phyloP scores from a whole-genome alignment of 2,329 filamentous ascomycete species.

The Didymella keratinophila region DNA sequence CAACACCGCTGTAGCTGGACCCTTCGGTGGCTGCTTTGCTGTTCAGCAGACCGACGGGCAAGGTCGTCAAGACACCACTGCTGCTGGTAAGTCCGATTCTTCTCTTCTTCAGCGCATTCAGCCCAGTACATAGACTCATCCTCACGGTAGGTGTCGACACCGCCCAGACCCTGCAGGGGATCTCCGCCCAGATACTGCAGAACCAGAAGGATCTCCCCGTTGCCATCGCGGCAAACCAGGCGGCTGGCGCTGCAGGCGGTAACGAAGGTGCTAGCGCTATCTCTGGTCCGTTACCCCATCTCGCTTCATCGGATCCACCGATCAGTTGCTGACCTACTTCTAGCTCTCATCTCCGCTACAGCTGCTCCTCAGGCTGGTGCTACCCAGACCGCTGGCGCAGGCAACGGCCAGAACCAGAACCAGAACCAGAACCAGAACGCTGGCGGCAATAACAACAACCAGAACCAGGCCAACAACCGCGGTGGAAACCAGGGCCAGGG shows the following conservation, averaged over 20 bases:
- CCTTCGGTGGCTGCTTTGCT: slow-evolving; percentile 69
- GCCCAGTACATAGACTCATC: slow-evolving; percentile 34
- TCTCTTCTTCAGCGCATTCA: slow-evolving; percentile 7
- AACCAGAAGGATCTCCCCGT: slow-evolving; percentile 61
- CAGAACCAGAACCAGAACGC: too few relatives aligned
- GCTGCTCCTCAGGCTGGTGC: slow-evolving; percentile 8
- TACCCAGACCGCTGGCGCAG: slow-evolving; percentile 8
- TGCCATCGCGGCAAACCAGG: slow-evolving; percentile 57
- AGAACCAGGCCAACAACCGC: slow-evolving; percentile 2
- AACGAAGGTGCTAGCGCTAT: slow-evolving; percentile 51
- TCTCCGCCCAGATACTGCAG: slow-evolving; percentile 59
- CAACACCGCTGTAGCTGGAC: slow-evolving; percentile 66
- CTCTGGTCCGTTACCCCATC: slow-evolving; percentile 45
- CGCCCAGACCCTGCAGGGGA: slow-evolving; percentile 54
- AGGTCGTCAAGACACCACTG: slow-evolving; percentile 36
- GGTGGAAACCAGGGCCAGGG: slow-evolving; percentile 3
- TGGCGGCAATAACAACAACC: slow-evolving; percentile 8
- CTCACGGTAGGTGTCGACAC: slow-evolving; percentile 55
- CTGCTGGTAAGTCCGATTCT: slow-evolving; percentile 37
- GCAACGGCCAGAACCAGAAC: slow-evolving; percentile 5
- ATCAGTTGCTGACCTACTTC: slow-evolving; percentile 15
- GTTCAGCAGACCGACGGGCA: slow-evolving; percentile 62
- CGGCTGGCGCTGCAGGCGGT: slow-evolving; percentile 51
- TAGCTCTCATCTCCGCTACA: slow-evolving; percentile 30
- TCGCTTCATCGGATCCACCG: neutral